Base-by-base conservation (phyloP, 345 rosid species). In the Kandelia obovata region DNA sequence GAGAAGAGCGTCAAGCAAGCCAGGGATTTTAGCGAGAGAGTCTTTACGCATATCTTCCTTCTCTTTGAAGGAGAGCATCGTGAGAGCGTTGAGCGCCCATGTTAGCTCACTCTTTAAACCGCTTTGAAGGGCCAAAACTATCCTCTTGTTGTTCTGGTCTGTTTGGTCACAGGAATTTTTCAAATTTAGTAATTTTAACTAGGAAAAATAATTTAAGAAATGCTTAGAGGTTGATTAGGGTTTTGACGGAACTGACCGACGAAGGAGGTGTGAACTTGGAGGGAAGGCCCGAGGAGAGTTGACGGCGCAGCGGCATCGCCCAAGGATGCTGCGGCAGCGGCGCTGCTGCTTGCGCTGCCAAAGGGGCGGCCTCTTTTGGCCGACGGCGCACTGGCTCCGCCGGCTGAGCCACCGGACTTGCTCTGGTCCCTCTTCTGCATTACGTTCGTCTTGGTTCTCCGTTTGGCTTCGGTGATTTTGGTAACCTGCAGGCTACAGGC, bases 61-160 rank as follows among this genome's bases (percentile, higher is more conserved):
- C 64, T 92, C 99, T 71, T 90, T 95, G 88, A 95, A 95, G 20
- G 98, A 95, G 3, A 95, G 93, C 82, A 95, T 57, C 1, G 98
- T 95, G 56, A 95, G 94, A 47, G 99, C 83, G 63, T 95, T 90
- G 75, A 95, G 72, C 4, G 99, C 98, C 99, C 98, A 95, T 53
- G 83, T 92, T 66, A 95, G 73, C 78, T 95, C 99, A 75, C 98
- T 92, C 88, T 92, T 95, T 51, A 95, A 78, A 27, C 99, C 98
- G 77, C 99, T 90, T 74, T 95, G 99, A 34, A 95, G 88, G 5
- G 99, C 99, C 68, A 95, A 83, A 46, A 95, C 99, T 70, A 95
- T 88, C 77, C 99, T 84, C 80, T 79, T 86, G 49, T 87, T 86
- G 77, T 90, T 92, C 80, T 92, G 99, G 72, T 95, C 99, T 89